Evolutionary conservation across 805 yeast genomes (phyloP).

Genomic region (Pichia rugopelliculosa): DNA sequence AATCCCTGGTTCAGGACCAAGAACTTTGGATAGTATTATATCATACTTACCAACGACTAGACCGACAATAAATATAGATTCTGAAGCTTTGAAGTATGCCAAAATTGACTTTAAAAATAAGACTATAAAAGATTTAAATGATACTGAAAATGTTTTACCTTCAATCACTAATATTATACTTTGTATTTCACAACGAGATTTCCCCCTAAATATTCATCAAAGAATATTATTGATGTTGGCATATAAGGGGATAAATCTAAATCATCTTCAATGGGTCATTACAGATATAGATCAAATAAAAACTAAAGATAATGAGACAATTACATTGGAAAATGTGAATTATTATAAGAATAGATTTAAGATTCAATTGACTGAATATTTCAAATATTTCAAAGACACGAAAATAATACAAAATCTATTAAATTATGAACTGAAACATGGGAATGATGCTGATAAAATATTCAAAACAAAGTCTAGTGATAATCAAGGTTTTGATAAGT

Average conservation of each 20-base stretch:
- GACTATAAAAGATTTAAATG: neutral
- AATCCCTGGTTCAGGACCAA: slow-evolving; percentile 5
- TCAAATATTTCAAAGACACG: neutral
- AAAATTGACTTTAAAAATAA: neutral
- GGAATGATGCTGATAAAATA: neutral
- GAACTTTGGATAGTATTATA: slow-evolving; percentile 7
- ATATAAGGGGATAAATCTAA: neutral
- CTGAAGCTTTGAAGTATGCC: neutral
- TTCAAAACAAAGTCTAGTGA: neutral
- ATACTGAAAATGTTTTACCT: too few species aligned
- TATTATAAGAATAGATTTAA: neutral
- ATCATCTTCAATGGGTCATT: slow-evolving; percentile 7
- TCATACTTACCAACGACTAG: slow-evolving; percentile 2
- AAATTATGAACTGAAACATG: neutral
- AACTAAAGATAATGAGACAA: neutral
- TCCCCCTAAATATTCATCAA: slow-evolving; percentile 5
- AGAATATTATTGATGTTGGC: neutral
- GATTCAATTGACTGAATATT: neutral
- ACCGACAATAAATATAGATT: neutral
- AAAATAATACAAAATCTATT: neutral
- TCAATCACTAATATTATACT: slow-evolving; percentile 2
- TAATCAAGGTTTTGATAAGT: neutral
- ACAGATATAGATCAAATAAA: slow-evolving; percentile 4
- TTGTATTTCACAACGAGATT: slow-evolving; percentile 7
- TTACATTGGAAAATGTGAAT: neutral